Conservation (phyloP, 2,329 filamentous ascomycete species). For the Cordyceps cateniannulata region DNA sequence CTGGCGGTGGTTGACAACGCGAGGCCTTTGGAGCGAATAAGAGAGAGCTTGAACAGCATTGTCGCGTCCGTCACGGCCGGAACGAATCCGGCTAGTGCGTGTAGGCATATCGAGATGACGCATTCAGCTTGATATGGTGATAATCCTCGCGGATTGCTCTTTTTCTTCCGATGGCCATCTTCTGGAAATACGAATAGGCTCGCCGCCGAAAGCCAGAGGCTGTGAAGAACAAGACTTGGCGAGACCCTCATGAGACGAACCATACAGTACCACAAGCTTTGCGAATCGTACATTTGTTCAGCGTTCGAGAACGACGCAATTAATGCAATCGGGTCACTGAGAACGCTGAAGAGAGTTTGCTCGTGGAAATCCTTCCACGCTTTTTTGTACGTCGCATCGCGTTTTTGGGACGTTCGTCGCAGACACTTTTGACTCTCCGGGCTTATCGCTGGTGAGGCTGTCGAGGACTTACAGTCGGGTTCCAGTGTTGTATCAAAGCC, state of each 20-base stretch:
- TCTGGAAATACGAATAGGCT: constrained; percentile 52
- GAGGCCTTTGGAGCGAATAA: constrained; percentile 49
- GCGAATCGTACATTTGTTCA: constrained; percentile 50
- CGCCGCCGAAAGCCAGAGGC: constrained; percentile 56
- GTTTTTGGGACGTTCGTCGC: not conserved
- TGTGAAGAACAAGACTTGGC: constrained; percentile 55
- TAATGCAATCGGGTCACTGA: constrained; percentile 50
- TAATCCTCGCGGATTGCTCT: not conserved
- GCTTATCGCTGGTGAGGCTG: constrained; percentile 9
- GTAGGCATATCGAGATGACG: constrained; percentile 54
- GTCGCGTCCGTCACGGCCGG: constrained; percentile 43
- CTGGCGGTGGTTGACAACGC: constrained; percentile 40
- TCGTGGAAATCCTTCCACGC: constrained; percentile 57
- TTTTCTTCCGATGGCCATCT: constrained; percentile 10
- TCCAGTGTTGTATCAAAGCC: constrained; percentile 36
- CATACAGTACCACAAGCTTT: constrained; percentile 58
- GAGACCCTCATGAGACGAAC: constrained; percentile 50
- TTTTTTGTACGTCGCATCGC: constrained; percentile 18
- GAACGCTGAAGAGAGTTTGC: constrained; percentile 57
- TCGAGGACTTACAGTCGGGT: constrained; percentile 9
- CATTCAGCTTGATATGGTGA: constrained; percentile 42
- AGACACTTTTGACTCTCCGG: constrained; percentile 11
- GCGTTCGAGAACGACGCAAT: constrained; percentile 51
- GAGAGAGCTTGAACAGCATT: constrained; percentile 53
- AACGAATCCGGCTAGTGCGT: constrained; percentile 53